phyloP scores from a whole-genome alignment of 345 rosid genomes.

The Lumnitzera littorea region DNA sequence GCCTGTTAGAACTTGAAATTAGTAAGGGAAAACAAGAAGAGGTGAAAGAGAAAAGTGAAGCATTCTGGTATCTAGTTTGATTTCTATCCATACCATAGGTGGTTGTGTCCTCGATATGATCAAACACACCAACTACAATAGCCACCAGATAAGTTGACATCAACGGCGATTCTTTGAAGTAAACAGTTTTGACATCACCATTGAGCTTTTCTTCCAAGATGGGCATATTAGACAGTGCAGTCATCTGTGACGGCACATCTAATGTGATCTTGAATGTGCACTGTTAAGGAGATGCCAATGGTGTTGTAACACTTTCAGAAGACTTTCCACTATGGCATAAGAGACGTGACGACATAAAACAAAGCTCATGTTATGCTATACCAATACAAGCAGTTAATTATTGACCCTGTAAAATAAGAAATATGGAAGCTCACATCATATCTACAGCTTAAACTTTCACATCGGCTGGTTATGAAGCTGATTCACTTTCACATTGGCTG shows the following conservation, averaged over 20 bases:
- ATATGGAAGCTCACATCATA: too few species aligned
- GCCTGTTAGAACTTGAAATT: slow-evolving; percentile 15
- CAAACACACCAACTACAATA: slow-evolving; percentile 33
- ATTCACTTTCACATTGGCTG: too few species aligned
- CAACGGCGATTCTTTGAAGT: slow-evolving; percentile 27
- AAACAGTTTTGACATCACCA: slow-evolving; percentile 25
- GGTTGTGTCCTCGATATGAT: slow-evolving; percentile 26
- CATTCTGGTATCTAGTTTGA: not conserved
- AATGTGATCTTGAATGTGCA: slow-evolving; percentile 29
- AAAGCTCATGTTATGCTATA: too few species aligned
- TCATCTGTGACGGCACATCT: slow-evolving; percentile 19
- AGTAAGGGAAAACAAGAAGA: not conserved
- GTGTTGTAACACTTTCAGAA: not conserved
- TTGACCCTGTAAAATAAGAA: too few species aligned
- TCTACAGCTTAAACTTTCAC: too few species aligned
- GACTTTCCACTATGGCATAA: not conserved
- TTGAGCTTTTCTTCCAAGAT: slow-evolving; percentile 22
- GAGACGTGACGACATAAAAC: not conserved
- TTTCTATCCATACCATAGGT: slow-evolving; percentile 21
- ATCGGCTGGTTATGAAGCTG: too few species aligned
- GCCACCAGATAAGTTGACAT: slow-evolving; percentile 49
- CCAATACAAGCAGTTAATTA: too few species aligned
- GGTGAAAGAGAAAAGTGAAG: not conserved
- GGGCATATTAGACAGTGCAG: slow-evolving; percentile 40
- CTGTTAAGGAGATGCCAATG: slow-evolving; percentile 12